Conservation (phyloP, 257 asterid species). For the Mentha longifolia region DNA sequence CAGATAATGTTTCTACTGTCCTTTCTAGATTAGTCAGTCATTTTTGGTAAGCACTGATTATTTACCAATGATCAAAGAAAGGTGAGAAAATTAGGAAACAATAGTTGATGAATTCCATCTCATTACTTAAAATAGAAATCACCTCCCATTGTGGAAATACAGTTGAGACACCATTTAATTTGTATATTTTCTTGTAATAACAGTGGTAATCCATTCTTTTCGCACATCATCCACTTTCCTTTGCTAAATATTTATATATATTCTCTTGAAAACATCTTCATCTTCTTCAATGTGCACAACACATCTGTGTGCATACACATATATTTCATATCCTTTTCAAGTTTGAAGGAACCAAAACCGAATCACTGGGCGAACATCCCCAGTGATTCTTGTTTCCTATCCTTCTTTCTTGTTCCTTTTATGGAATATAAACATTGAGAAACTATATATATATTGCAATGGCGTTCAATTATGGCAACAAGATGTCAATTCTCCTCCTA, state of each 20-base stretch:
- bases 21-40: too few relatives aligned
- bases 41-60: too few relatives aligned
- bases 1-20: too few relatives aligned
- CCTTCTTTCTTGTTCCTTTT: not conserved
- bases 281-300: not conserved
- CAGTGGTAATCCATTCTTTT: conserved; percentile 43
- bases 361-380: conserved; percentile 38
- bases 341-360: conserved; percentile 20
- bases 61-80: too few relatives aligned
- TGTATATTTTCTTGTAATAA: not conserved
- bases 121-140: too few relatives aligned
- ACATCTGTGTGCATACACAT: not conserved
- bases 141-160: too few relatives aligned
- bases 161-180: too few relatives aligned
- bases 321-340: not conserved
- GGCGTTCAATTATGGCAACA: conserved; percentile 26
- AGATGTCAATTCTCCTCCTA: conserved; percentile 19
- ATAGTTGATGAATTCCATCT: too few relatives aligned
- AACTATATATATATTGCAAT: not conserved
- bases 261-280: not conserved
- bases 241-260: not conserved
- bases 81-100: too few relatives aligned
- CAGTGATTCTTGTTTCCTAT: conserved; percentile 37
- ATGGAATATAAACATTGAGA: not conserved
- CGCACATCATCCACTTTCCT: conserved; percentile 27